phyloP scores from a whole-genome alignment of 148 eudicot genomes.

The Camellia japonica region DNA sequence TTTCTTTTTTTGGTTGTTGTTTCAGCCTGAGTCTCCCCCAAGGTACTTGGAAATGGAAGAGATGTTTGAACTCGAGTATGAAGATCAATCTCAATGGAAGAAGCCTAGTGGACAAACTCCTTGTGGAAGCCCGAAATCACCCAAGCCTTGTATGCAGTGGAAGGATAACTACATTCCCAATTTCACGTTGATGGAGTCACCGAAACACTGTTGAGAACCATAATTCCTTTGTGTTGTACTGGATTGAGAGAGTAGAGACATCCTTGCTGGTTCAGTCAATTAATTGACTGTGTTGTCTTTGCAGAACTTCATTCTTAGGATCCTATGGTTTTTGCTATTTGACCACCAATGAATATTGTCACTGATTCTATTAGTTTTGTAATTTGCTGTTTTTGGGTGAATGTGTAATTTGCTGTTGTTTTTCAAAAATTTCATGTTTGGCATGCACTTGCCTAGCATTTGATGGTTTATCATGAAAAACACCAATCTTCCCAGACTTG shows the following conservation, averaged over 20 bases:
- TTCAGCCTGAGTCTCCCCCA: slow-evolving; percentile 30
- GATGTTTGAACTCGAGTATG: slow-evolving; percentile 20
- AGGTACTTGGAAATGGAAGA: slow-evolving; percentile 29
- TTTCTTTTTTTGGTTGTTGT: not conserved
- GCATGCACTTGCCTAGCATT: not conserved
- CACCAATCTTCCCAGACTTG: too few relatives aligned
- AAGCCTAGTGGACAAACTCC: slow-evolving; percentile 23
- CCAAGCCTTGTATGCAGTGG: slow-evolving; percentile 20
- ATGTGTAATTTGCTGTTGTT: not conserved
- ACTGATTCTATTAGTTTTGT: not conserved
- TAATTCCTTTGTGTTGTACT: slow-evolving; percentile 5
- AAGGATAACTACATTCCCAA: slow-evolving; percentile 19
- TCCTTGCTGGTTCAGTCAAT: slow-evolving; percentile 7
- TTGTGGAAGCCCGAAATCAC: slow-evolving; percentile 36
- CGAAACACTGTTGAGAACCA: slow-evolving; percentile 17
- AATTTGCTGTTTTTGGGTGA: not conserved
- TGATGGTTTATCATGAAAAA: not conserved
- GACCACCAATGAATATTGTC: not conserved
- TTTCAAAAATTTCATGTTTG: not conserved
- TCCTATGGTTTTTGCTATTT: not conserved
- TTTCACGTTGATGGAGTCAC: slow-evolving; percentile 36
- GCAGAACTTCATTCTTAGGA: not conserved
- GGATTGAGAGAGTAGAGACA: not conserved
- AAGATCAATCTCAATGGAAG: slow-evolving; percentile 21
- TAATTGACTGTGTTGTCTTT: not conserved